Evolutionary conservation across 805 yeast genomes (phyloP), one percentile per base, ranked within the genome.

Genomic region (Spathaspora sp.): DNA sequence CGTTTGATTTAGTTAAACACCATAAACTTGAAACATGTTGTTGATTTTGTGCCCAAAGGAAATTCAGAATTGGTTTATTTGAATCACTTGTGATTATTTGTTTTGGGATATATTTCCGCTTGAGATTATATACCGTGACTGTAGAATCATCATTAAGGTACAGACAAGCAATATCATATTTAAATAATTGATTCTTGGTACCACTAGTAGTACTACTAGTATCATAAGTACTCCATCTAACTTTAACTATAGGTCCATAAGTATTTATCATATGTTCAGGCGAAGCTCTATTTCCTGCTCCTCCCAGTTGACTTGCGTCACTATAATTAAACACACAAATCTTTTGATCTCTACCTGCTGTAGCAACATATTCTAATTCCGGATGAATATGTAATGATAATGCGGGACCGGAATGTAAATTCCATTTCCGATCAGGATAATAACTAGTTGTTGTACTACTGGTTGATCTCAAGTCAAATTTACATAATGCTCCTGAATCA

Each of bases 341-440:
- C 57, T 84, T 85, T 49, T 87, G 86, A 67, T 94, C 99, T 60
- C 97, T 77, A 7, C 99, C 99, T 14, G 97, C 97, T 18, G 97
- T 89, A 5, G 86, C 85, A 18, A 94, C 79, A 60, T 85, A 88
- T 55, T 92, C 96, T 38, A 77, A 65, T 39, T 83, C 85, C 0
- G 96, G 96, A 62, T 92, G 97, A 85, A 96, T 91, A 60, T 89
- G 91, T 4, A 94, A 67, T 4, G 96, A 82, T 16, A 92, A 72
- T 0, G 96, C 98, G 2, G 97, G 96, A 0, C 96, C 96, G 2
- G 90, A 81, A 64, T 93, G 98, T 2, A 97, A 96, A 60, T 86
- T 88, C 64, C 94, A 78, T 53, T 85, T 83, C 48, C 85, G 74
- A 59, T 93, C 97, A 4, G 93, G 85, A 38, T 79, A 78, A 14